Evolutionary conservation across 371 early-diverging fungal genomes (phyloP).

Genomic region (Mortierella sp.): DNA sequence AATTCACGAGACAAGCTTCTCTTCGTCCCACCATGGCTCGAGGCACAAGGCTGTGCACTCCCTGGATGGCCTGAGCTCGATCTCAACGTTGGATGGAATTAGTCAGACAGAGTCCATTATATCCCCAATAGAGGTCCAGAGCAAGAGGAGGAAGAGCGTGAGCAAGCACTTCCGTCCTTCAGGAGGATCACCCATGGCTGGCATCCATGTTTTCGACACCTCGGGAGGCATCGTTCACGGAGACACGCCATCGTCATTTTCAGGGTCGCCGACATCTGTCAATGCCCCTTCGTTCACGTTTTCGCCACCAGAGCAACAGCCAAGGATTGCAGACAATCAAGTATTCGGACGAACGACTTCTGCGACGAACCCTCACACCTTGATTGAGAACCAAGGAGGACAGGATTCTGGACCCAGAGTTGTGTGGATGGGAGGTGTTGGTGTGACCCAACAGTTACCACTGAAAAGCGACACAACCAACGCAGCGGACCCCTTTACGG

Average conservation of each 20-base stretch:
- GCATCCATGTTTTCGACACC: background rate
- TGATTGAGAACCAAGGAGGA: background rate
- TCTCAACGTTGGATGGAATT: slow-evolving; percentile 3
- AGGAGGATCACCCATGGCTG: background rate
- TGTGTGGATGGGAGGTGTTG: background rate
- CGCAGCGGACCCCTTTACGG: background rate
- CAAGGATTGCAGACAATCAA: background rate
- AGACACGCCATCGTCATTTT: background rate
- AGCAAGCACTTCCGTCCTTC: background rate
- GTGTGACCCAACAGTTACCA: background rate
- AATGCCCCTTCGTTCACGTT: slow-evolving; percentile 1
- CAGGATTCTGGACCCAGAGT: background rate
- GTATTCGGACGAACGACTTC: background rate
- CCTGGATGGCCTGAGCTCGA: background rate
- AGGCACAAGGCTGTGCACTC: slow-evolving; percentile 5
- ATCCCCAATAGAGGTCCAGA: background rate
- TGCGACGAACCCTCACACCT: background rate
- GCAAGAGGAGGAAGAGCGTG: background rate
- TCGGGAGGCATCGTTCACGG: background rate
- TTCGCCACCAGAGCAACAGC: background rate
- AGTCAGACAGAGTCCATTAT: background rate
- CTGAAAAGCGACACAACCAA: background rate
- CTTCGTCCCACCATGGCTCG: slow-evolving; percentile 1
- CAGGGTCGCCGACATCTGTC: background rate
- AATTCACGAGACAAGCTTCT: slow-evolving; percentile 32